Base-by-base conservation (phyloP, 495 filamentous ascomycete species). In the Parmelia sp. region DNA sequence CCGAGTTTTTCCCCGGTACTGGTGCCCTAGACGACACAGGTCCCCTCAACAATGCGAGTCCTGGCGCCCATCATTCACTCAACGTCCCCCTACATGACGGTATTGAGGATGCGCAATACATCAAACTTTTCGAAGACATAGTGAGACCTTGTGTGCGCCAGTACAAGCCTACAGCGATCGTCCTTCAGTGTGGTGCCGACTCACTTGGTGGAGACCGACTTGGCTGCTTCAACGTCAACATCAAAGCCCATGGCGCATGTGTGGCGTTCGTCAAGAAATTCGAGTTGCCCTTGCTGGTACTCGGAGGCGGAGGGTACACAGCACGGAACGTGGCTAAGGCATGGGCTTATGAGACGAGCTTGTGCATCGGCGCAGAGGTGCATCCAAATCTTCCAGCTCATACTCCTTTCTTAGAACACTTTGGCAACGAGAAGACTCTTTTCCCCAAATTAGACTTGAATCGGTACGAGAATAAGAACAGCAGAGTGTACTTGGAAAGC, bases 271-370 rank as follows among this genome's bases (percentile, higher is more conserved):
- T 90, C 72, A 96, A 96, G 73, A 84, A 77, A 29, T 82, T 90
- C 65, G 78, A 81, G 23, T 75, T 94, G 0, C 94, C 92, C 31
- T 78, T 97, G 56, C 84, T 98, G 58, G 84, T 98, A 69, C 87
- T 97, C 64, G 94, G 94, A 33, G 94, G 94, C 45, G 94, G 94
- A 61, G 94, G 94, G 17, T 98, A 98, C 77, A 98, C 94, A n/a
- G 90, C 94, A 12, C 85, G 93, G 56, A 98, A 98, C 70, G 94
- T 98, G 31, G 94, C 93, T 17, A 88, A 95, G 58, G 88, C 91
- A 56, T 98, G 94, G 94, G 89, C 92, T 44, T 91, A 95, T 76
- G 94, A 98, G 77, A 98, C 94, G 25, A 87, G 88, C 64, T 87
- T 98, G 69, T 90, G 91, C 62, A 86, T 96, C 70, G 90, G 85